Base-by-base conservation (phyloP, 129 eudicot species). In the Heracleum sosnowskyi region DNA sequence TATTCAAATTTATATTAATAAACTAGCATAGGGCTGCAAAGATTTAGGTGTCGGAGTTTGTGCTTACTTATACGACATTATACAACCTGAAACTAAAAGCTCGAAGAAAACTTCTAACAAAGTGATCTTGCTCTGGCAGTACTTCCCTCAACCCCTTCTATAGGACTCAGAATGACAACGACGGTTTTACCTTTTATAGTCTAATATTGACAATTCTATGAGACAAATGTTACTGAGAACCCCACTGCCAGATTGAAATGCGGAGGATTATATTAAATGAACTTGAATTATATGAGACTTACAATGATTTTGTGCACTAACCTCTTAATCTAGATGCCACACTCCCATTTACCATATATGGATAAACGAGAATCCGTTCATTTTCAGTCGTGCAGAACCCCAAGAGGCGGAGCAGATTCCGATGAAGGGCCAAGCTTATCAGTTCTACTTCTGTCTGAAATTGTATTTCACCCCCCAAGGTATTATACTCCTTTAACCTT, bases 381-480 rank as follows among this genome's bases (percentile, higher is more conserved):
- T 84, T 90, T 84, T 91, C 97, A 37, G 96, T 90, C 7, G 96
- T 86, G 69, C 97, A 94, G 74, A 94, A 94, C 12, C 98, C 98
- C 89, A 87, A 88, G 82, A 94, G 97, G 16, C 92, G 90, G 37
- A 94, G 91, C 82, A 94, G 98, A 83, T 94, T 94, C 62, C 97
- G 86, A 75, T 94, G 98, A 69, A 94, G 93, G 55, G 98, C 97
- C 84, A 94, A 85, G 82, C 98, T 90, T 76, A 94, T 94, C 44
- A 89, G 82, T 81, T 94, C 97, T 2, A 94, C 96, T 86, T 94
- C 98, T 13, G 98, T 91, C 81, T 94, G 98, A 80, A 94, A 94
- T 76, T 94, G 98, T 12, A 91, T 86, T 79, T 94, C 98, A 12
- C 98, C 98, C 10, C 97, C 96, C 35, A 85, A 84, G 73, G 83